Evolutionary conservation across 2,329 filamentous ascomycete species (phyloP).

Genomic region (Aspergillus niger): DNA sequence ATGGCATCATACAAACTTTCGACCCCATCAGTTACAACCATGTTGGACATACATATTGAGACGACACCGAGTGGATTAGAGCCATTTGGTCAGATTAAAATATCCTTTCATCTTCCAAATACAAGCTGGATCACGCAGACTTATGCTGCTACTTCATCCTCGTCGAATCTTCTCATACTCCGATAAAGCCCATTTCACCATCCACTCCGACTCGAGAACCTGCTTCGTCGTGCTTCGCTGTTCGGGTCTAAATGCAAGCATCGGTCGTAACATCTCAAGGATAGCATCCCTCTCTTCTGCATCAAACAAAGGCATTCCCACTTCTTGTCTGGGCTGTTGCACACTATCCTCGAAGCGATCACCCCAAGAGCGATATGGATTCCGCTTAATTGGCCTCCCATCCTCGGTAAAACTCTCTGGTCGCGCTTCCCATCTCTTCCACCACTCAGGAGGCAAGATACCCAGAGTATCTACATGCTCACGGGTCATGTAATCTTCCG

Average conservation of each 20-base stretch:
- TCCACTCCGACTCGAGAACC: neutral
- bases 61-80: no score
- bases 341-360: slow-evolving; percentile 32
- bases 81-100: no score
- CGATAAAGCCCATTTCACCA: neutral
- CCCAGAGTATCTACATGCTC: slow-evolving; percentile 38
- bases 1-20: no score
- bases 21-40: no score
- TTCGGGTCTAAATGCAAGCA: slow-evolving; percentile 18
- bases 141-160: no score
- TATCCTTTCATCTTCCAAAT: no score
- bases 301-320: slow-evolving; percentile 25
- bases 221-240: neutral
- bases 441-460: slow-evolving; percentile 31
- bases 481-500: slow-evolving; percentile 32
- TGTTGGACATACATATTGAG: no score
- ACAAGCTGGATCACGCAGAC: no score
- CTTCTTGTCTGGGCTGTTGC: slow-evolving; percentile 30
- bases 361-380: slow-evolving; percentile 23
- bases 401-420: slow-evolving; percentile 28
- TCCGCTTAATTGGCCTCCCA: slow-evolving; percentile 24
- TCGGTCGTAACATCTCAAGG: slow-evolving; percentile 28
- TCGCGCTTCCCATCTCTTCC: slow-evolving; percentile 30
- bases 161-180: neutral
- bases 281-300: slow-evolving; percentile 28